Evolutionary conservation across 2,329 filamentous ascomycete species (phyloP).

Genomic region (Claviceps spartinae): DNA sequence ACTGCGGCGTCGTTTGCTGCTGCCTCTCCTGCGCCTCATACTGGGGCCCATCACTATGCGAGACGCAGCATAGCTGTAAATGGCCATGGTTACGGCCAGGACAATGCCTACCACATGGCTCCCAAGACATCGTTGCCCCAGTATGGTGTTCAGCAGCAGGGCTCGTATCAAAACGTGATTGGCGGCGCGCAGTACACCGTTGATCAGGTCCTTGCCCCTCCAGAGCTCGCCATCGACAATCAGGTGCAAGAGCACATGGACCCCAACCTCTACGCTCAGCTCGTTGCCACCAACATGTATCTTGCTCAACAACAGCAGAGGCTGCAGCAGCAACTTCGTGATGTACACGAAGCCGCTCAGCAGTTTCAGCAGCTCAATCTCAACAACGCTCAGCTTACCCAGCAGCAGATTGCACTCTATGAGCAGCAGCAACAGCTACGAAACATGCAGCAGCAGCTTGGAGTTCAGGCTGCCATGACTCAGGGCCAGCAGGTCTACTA

Average conservation of each 20-base stretch:
- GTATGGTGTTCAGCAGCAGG: constrained; percentile 24
- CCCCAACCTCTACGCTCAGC: constrained; percentile 71
- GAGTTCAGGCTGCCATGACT: constrained; percentile 22
- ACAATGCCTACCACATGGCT: constrained; percentile 28
- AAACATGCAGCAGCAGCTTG: constrained; percentile 27
- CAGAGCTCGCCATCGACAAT: constrained; percentile 61
- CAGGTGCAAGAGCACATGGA: constrained; percentile 65
- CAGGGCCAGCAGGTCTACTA: constrained; percentile 71
- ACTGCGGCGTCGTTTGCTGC: constrained; percentile 59
- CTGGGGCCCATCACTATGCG: constrained; percentile 26
- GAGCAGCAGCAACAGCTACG: constrained; percentile 29
- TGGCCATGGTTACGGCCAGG: constrained; percentile 30
- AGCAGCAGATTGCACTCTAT: constrained; percentile 34
- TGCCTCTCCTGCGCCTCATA: constrained; percentile 39
- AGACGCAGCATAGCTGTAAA: constrained; percentile 32
- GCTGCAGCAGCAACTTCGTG: constrained; percentile 83
- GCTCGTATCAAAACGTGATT: constrained; percentile 17
- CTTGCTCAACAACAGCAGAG: constrained; percentile 90
- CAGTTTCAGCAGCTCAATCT: constrained; percentile 69
- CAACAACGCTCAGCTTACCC: constrained; percentile 33
- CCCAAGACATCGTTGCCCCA: constrained; percentile 47
- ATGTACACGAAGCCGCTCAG: constrained; percentile 68
- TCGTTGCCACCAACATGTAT: constrained; percentile 83
- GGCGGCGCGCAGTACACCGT: constrained; percentile 49
- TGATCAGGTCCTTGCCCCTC: constrained; percentile 82